Conservation (phyloP, 2,329 filamentous ascomycete genomes). For the Elsinoe arachidis region DNA sequence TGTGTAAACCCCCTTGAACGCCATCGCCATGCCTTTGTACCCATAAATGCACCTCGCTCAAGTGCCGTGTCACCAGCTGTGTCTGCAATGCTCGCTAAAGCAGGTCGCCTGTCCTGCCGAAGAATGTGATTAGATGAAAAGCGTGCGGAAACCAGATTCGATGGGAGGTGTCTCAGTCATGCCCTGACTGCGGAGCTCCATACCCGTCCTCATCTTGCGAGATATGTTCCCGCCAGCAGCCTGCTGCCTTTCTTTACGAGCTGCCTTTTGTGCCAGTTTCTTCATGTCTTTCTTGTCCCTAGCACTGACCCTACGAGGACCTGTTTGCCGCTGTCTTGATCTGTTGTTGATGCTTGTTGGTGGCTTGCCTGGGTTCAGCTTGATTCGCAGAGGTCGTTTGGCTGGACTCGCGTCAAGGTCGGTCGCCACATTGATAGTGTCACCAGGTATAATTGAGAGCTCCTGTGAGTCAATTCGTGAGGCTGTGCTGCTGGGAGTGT, state of each 20-base stretch:
- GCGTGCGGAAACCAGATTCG: conserved; percentile 28
- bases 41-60: not conserved
- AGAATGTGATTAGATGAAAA: conserved; percentile 27
- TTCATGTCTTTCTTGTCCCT: conserved; percentile 32
- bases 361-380: conserved; percentile 28
- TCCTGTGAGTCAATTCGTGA: conserved; percentile 19
- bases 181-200: conserved; percentile 25
- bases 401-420: not conserved
- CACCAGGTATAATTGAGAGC: conserved; percentile 17
- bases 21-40: conserved; percentile 9
- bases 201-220: conserved; percentile 18
- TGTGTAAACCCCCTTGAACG: not conserved
- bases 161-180: conserved; percentile 29
- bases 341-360: conserved; percentile 23
- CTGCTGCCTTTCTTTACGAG: conserved; percentile 31
- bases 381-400: conserved; percentile 23
- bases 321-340: conserved; percentile 27
- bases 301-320: conserved; percentile 28
- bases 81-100: conserved; percentile 9
- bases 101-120: not conserved
- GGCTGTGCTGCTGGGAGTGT: conserved; percentile 24
- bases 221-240: conserved; percentile 15
- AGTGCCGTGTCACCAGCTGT: not conserved
- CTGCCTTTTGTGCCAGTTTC: conserved; percentile 35
- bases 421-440: conserved; percentile 17